These are phyloP conservation scores for Hymenoscyphus fructigenus DNA, from an alignment of 2,329 filamentous ascomycete species.

Conservation along the genomic window DNA sequence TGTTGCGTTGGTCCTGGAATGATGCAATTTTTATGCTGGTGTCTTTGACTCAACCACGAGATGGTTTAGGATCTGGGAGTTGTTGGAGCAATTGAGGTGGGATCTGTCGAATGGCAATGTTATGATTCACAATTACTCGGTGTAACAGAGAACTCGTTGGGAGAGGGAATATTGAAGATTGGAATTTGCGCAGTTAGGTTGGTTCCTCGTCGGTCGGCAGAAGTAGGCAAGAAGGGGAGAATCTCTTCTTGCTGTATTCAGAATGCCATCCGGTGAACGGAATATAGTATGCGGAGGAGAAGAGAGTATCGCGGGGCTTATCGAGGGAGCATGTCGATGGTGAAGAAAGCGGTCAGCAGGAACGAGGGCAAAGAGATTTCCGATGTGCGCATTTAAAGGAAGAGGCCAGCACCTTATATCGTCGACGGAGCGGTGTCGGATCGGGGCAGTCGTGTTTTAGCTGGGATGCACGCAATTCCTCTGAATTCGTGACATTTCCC, in stretches of 20 bases:
- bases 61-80: background rate
- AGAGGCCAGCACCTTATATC: background rate
- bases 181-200: background rate
- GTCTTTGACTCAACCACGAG: background rate
- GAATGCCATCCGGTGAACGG: conserved; percentile 19
- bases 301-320: conserved; percentile 23
- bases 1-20: background rate
- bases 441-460: background rate
- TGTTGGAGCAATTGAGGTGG: background rate
- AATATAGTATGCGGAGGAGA: conserved; percentile 12
- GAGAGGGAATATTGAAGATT: background rate
- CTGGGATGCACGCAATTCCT: background rate
- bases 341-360: conserved; percentile 21
- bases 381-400: background rate
- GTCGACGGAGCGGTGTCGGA: background rate
- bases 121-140: background rate
- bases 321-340: conserved; percentile 32
- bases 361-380: background rate
- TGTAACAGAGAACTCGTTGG: background rate
- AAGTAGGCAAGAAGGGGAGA: conserved; percentile 20
- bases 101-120: background rate
- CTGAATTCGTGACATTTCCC: background rate
- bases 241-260: conserved; percentile 23
- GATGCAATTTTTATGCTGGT: background rate
- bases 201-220: background rate